These are phyloP conservation scores for Microsporum canis DNA, from an alignment of 2,329 filamentous ascomycete genomes.

Conservation along the genomic window DNA sequence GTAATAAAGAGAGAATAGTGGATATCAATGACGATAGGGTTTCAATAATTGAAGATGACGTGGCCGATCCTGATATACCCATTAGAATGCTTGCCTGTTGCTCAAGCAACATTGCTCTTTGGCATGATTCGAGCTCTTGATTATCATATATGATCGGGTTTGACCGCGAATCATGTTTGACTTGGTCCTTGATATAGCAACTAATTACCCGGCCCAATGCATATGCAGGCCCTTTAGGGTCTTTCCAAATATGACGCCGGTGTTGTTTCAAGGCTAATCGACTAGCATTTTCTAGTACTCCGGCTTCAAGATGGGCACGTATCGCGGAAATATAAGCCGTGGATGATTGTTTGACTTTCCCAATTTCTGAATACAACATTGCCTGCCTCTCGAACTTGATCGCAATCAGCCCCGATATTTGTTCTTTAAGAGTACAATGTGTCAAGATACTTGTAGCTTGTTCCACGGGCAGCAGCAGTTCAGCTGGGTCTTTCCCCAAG, in stretches of 20 bases:
- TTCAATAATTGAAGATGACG: slow-evolving; percentile 22
- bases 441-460: slow-evolving; percentile 32
- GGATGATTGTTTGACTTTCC: slow-evolving; percentile 26
- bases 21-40: slow-evolving; percentile 21
- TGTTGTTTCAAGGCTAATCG: slow-evolving; percentile 20
- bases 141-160: slow-evolving; percentile 24
- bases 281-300: slow-evolving; percentile 24
- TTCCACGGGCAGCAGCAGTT: slow-evolving; percentile 30
- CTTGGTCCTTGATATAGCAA: slow-evolving; percentile 24
- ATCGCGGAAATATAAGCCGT: slow-evolving; percentile 32
- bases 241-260: slow-evolving; percentile 22
- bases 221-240: slow-evolving; percentile 27
- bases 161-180: slow-evolving; percentile 8
- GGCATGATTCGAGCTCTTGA: slow-evolving; percentile 16
- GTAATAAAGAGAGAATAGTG: slow-evolving; percentile 27
- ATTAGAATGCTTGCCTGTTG: slow-evolving; percentile 29
- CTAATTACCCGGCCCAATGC: slow-evolving; percentile 30
- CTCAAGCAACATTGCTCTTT: slow-evolving; percentile 25
- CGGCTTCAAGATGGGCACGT: slow-evolving; percentile 30
- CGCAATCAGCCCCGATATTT: slow-evolving; percentile 29
- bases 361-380: slow-evolving; percentile 30
- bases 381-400: slow-evolving; percentile 37
- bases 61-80: slow-evolving; percentile 21
- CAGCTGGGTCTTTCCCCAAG: slow-evolving; percentile 22
- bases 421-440: slow-evolving; percentile 24